Base-by-base conservation (phyloP, 2,329 filamentous ascomycete genomes). In the Tolypocladium nubicola region DNA sequence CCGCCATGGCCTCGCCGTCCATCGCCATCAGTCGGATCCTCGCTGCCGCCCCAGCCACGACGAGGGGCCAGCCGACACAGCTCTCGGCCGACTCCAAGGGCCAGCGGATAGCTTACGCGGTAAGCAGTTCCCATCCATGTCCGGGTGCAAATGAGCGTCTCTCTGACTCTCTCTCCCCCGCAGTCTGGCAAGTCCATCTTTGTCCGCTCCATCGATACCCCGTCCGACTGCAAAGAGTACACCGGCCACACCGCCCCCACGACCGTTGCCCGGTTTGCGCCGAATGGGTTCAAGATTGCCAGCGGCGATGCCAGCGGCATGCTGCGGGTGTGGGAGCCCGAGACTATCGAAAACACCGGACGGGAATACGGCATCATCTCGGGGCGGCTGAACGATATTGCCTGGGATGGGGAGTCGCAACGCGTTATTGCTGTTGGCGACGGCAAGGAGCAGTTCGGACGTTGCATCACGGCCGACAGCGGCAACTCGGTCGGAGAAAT, bases 181-280 rank as follows among this genome's bases (percentile, higher is more conserved):
- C 39, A 95, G 90, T 93, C 91, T 56, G 92, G 90, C 68, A 97
- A 97, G 79, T 97, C 93, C 61, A 87, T 99, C 74, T 97, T 97
- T 75, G 80, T 99, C 53, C 90, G 94, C 65, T 92, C 87, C 61
- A 96, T 99, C 76, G 93, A 99, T 76, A 78, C 94, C 70, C 93
- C 93, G 55, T 81, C 89, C 63, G 74, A 87, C 61, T 86, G 86
- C 72, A 91, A 88, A 69, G 92, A 99, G 73, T 99, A 97, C 75
- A 95, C 87, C 16, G 87, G 88, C 65, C 94, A 99, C 76, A 96
- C 90, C 52, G 81, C 89, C 52, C 81, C 87, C 61, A 96, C 94
- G 1, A 96, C 91, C 3, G 90, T 97, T 61, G 94, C 94, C 52
- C 89, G 91, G 57, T 97, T 99, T 77, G 84, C 93, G 2, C 94